Evolutionary conservation across 768 basidiomycete genomes (phyloP).

Genomic region (Harrya chromipes): DNA sequence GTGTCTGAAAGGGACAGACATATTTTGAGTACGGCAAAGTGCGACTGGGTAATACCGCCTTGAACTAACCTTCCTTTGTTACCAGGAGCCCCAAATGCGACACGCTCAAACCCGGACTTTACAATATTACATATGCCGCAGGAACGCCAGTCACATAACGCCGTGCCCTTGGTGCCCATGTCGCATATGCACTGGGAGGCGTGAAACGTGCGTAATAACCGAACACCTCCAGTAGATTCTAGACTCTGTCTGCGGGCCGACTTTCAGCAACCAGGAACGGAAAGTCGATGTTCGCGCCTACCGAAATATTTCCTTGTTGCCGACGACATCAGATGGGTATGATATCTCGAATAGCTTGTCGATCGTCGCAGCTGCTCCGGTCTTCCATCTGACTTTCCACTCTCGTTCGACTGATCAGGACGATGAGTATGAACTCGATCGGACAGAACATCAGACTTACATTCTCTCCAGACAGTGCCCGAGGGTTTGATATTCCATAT

Average conservation of each 20-base stretch:
- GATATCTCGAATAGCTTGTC: constrained; percentile 57
- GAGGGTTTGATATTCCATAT: constrained; percentile 48
- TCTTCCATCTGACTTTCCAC: constrained; percentile 43
- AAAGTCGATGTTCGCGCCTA: constrained; percentile 22
- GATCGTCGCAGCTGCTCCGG: constrained; percentile 36
- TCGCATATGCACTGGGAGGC: constrained; percentile 68
- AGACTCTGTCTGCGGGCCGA: constrained; percentile 25
- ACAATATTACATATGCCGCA: constrained; percentile 64
- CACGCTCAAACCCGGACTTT: constrained; percentile 52
- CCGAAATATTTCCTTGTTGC: constrained; percentile 49
- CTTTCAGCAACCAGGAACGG: constrained; percentile 3
- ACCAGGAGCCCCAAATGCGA: constrained; percentile 52
- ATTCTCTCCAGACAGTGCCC: constrained; percentile 48
- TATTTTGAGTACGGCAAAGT: neutral
- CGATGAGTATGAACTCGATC: constrained; percentile 19
- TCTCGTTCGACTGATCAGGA: constrained; percentile 49
- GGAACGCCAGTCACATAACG: constrained; percentile 54
- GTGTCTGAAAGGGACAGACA: constrained; percentile 36
- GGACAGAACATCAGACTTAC: constrained; percentile 36
- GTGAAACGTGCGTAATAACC: constrained; percentile 58
- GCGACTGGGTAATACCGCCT: constrained; percentile 1
- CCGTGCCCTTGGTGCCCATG: constrained; percentile 50
- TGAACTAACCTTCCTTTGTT: constrained; percentile 53
- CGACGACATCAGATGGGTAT: constrained; percentile 26
- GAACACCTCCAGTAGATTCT: constrained; percentile 35